Evolutionary conservation across 345 rosid genomes (phyloP).

Genomic region (Hibiscus syriacus): DNA sequence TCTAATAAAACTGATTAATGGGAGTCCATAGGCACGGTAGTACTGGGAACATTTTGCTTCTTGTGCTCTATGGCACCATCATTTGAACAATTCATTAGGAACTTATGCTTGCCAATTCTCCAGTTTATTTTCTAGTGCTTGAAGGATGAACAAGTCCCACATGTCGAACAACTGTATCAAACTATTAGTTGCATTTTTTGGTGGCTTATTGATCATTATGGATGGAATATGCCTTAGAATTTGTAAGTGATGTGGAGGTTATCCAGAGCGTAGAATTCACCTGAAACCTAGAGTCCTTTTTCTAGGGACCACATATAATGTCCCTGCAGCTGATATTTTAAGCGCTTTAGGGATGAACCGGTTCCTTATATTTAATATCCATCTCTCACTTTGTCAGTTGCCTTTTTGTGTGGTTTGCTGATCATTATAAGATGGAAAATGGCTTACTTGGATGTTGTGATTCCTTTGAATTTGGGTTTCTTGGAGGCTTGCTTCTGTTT

Average conservation of each 20-base stretch:
- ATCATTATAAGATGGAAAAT: constrained; percentile 2
- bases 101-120: too few species aligned
- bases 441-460: neutral
- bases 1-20: neutral
- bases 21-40: neutral
- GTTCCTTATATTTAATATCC: neutral
- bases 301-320: neutral
- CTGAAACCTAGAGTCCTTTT: neutral
- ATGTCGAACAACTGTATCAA: neutral
- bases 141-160: constrained; percentile 2
- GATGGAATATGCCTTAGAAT: neutral
- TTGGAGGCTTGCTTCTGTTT: neutral
- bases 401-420: neutral
- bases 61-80: neutral
- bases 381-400: constrained; percentile 1
- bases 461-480: neutral
- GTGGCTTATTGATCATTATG: neutral
- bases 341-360: constrained; percentile 7
- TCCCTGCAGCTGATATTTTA: neutral
- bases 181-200: neutral
- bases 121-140: neutral
- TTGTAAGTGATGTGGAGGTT: neutral
- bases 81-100: neutral
- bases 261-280: neutral
- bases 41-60: neutral